These are phyloP conservation scores for Cylindrodendrum hubeiense DNA, from an alignment of 2,329 filamentous ascomycete species.

Conservation along the genomic window DNA sequence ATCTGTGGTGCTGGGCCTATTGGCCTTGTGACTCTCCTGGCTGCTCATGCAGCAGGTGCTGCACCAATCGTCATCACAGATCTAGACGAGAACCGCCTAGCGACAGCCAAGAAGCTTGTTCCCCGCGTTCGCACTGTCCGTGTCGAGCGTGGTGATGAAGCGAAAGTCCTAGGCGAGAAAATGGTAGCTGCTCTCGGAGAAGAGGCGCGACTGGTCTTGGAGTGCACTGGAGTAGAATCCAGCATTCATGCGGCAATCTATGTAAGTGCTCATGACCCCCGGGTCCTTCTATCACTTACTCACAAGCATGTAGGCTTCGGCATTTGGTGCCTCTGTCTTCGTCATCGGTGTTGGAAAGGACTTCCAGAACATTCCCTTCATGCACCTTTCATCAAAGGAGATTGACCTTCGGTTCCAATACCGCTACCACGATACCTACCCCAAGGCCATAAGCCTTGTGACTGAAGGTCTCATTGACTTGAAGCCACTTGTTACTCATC, in stretches of 20 bases:
- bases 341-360: constrained; percentile 20
- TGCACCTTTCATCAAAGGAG: constrained; percentile 49
- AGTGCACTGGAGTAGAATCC: constrained; percentile 76
- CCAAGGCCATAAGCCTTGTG: constrained; percentile 55
- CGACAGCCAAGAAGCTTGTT: constrained; percentile 39
- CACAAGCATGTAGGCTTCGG: background rate
- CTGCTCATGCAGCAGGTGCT: constrained; percentile 58
- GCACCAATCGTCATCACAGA: constrained; percentile 58
- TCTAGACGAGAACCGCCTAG: constrained; percentile 36
- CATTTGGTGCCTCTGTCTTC: constrained; percentile 53
- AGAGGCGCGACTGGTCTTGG: constrained; percentile 71
- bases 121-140: constrained; percentile 55
- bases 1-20: constrained; percentile 53
- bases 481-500: constrained; percentile 47
- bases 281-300: no score
- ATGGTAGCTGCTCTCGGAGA: constrained; percentile 39
- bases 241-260: constrained; percentile 55
- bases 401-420: constrained; percentile 55
- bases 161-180: constrained; percentile 43
- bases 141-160: constrained; percentile 29
- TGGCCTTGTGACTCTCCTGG: constrained; percentile 53
- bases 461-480: constrained; percentile 44
- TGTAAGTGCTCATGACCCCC: background rate
- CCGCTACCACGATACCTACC: constrained; percentile 54
- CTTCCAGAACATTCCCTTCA: constrained; percentile 53